Percentiles rank a stretch among this genome's conserved stretches.
Evolutionary conservation across 2,329 filamentous ascomycete species (phyloP).

Genomic region (Fusarium euwallaceae): DNA sequence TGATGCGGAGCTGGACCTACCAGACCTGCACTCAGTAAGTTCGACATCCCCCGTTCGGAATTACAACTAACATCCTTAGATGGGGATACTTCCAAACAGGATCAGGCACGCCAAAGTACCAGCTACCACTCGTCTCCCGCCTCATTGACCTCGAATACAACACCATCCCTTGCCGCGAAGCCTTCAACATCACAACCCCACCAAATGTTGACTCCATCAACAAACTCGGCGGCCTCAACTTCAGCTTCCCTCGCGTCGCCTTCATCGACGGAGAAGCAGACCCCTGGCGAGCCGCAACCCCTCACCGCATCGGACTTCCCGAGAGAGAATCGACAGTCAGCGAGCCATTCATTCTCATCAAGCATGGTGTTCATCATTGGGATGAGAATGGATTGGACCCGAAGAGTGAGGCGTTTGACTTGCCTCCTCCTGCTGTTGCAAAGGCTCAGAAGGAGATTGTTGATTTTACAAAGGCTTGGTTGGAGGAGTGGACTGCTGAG

Average conservation of each 20-base stretch:
- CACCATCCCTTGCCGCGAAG: slow-evolving; percentile 72
- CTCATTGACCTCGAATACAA: slow-evolving; percentile 74
- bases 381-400: slow-evolving; percentile 74
- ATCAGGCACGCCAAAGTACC: slow-evolving; percentile 72
- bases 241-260: slow-evolving; percentile 81
- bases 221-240: slow-evolving; percentile 79
- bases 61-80: slow-evolving; percentile 53
- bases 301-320: slow-evolving; percentile 73
- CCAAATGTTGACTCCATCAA: slow-evolving; percentile 78
- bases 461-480: slow-evolving; percentile 75
- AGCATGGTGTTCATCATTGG: slow-evolving; percentile 85
- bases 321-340: slow-evolving; percentile 69
- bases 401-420: slow-evolving; percentile 70
- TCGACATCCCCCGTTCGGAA: neutral
- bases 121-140: slow-evolving; percentile 79
- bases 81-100: slow-evolving; percentile 87
- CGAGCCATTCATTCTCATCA: slow-evolving; percentile 81
- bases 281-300: slow-evolving; percentile 82
- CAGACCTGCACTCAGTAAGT: slow-evolving; percentile 68
- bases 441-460: slow-evolving; percentile 70
- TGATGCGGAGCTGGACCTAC: slow-evolving; percentile 62
- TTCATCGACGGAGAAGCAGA: slow-evolving; percentile 82
- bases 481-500: slow-evolving; percentile 67
- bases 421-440: slow-evolving; percentile 71
- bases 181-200: slow-evolving; percentile 76